Evolutionary conservation across 306 rosid genomes (phyloP), one percentile per base, ranked within the genome.

Genomic region (Crotalaria pallida): DNA sequence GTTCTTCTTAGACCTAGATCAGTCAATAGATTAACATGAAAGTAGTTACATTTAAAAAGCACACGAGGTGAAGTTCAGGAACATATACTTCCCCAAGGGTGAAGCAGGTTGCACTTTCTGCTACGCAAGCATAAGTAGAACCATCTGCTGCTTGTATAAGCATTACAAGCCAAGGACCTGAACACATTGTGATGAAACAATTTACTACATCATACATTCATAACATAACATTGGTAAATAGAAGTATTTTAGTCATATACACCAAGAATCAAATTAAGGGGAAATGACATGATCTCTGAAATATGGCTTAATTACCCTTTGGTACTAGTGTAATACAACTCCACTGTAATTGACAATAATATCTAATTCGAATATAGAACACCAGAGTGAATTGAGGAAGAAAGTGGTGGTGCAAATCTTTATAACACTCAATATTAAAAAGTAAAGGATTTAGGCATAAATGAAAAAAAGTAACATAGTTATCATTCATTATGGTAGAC

Each of bases 101-200:
- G 85, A 94, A 88, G 67, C 97, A 92, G 22, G 81, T 76, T 60
- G 88, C 84, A 83, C 98, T 90, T 88, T 88, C 96, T 78, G 97
- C 98, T 43, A 94, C 72, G 17, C 97, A 94, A 68, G 98, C 97
- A 83, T 68, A 90, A 53, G n/a, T n/a, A n/a, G 98, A 90, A 83
- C 92, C 88, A 80, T 90, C 95, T 45, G 89, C n/a, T n/a, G n/a
- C 79, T 87, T 94, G 98, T 85, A 88, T 94, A 80, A 94, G 92
- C 98, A 94, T 94, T 75, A 90, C 98, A 75, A 87, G 97, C 98
- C 98, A 94, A 50, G 98, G 97, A 68, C 98, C 98, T 88, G 85
- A 47, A 78, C 29, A 60, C 56, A 53, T 36, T 52, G 64, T 38
- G 64, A 73, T 48, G 72, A 36, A 72, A 59, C 18, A 67, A 51